Evolutionary conservation across 257 asterid genomes (phyloP), one percentile per base, ranked within the genome.

Genomic region (Fraxinus anomala): DNA sequence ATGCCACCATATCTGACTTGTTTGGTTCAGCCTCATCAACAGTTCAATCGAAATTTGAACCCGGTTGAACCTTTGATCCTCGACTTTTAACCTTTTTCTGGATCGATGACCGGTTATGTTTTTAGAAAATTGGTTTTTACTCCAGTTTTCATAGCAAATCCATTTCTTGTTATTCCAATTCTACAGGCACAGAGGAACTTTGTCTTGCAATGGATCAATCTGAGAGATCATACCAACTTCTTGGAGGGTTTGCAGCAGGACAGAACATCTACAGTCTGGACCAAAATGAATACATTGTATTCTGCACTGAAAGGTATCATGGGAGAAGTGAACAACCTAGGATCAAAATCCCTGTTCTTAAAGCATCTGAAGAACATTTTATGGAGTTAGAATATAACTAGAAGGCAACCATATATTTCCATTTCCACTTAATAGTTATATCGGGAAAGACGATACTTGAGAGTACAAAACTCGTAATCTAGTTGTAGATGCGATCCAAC

Each of bases 151-250:
- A 47, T 47, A 14, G 54, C 54, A 47, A 47, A 47, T 47, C 3
- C 16, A 3, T 47, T 47, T 14, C 6, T 47, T 47, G 14, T 13
- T 16, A 47, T 63, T 26, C 5, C 11, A 12, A 11, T 63, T 63
- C 17, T 76, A 65, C 77, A 92, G 97, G 97, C 75, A 86, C 87
- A 0, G 92, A 94, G 34, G 96, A 94, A 33, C 8, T 82, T 10
- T 94, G 98, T 26, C 72, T 92, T 3, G 85, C 94, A 68, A 86
- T 94, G 90, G 96, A 92, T 79, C 96, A 87, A 84, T 87, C 97
- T 0, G 93, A 94, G 86, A 87, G 89, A 84, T 94, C 98, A 11
- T 94, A 94, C 77, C 97, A 92, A 68, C 98, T 94, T 80, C 92
- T 92, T 7, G 97, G 98, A 3, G 90, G 91, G 2, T 94, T 83